Base-by-base conservation (phyloP, 164 flowering plant species). In the Aristolochia californica region DNA sequence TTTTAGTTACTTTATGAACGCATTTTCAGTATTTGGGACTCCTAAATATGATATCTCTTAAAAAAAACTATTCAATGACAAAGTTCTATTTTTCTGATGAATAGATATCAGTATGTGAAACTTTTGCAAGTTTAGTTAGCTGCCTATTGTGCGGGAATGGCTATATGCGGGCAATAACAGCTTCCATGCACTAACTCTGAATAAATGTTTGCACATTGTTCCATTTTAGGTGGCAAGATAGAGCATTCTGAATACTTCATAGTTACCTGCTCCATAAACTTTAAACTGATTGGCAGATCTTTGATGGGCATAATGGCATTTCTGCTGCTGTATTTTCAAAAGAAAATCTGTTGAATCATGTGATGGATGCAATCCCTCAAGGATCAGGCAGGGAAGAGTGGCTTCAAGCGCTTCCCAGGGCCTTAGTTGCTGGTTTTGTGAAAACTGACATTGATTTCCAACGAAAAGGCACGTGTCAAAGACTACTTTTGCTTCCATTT, bases 381-480 rank as follows among this genome's bases (percentile, higher is more conserved):
- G 91, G 80, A 34, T 57, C 68, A 66, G 69, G 69, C 53, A 68
- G 93, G 62, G 96, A 93, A 53, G 91, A 84, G 70, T 93, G 97
- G 99, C 94, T 89, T 72, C 91, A 85, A 75, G 87, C 84, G 23
- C 88, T 93, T 62, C 99, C 97, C 47, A 80, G 83, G 56, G 99
- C 99, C 8, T 64, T 89, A 45, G 99, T 93, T 51, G 96, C 90
- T 5, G 97, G 91, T 45, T 93, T 93, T 77, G 99, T 93, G 66
- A 93, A 85, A 72, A 87, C 99, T 45, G 97, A 93, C 68, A 89
- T 83, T 45, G 96, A 93, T 68, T 93, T 93, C 73, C 99, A 89
- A 74, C 81, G 82, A 68, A 86, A 76, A 87, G 97, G 99, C 62
- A n/a, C n/a, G n/a, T n/a, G n/a, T n/a, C n/a, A 34, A 34, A 34